These are phyloP conservation scores for Neoboletus brunneissimus DNA, from an alignment of 768 basidiomycete species.

Conservation along the genomic window DNA sequence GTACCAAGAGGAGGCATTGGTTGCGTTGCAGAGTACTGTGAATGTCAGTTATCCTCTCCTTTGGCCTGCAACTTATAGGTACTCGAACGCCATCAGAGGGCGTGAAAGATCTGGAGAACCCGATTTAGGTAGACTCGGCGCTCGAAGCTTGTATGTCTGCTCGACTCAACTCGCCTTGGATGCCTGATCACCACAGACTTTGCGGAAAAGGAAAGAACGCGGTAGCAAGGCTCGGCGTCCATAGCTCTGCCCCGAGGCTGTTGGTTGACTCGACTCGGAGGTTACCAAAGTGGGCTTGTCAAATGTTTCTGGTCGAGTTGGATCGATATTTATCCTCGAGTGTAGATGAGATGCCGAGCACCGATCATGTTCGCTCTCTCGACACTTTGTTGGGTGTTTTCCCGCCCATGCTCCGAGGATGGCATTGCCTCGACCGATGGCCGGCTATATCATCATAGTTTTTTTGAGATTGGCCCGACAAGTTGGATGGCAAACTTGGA, in stretches of 20 bases:
- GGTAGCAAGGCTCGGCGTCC: background rate
- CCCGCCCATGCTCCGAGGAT: background rate
- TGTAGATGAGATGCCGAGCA: background rate
- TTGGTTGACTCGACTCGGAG: background rate
- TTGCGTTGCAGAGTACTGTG: background rate
- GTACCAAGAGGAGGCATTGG: constrained; percentile 21
- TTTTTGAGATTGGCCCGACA: background rate
- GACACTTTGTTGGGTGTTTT: background rate
- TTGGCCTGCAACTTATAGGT: background rate
- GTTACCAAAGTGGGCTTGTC: background rate
- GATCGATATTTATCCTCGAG: background rate
- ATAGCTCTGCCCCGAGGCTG: background rate
- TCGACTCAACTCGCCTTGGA: background rate
- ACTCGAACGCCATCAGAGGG: background rate
- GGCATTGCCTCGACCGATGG: background rate
- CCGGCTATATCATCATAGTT: no score
- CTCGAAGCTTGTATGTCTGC: background rate
- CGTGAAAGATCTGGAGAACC: background rate
- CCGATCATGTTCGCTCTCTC: background rate
- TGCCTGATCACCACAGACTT: background rate
- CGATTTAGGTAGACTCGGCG: constrained; percentile 3
- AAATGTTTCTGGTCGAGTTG: no score
- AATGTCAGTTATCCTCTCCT: background rate
- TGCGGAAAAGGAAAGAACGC: background rate
- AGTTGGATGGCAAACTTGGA: no score